phyloP scores from a whole-genome alignment of 1,284 basidiomycete genomes.

The Austroboletus niveus region DNA sequence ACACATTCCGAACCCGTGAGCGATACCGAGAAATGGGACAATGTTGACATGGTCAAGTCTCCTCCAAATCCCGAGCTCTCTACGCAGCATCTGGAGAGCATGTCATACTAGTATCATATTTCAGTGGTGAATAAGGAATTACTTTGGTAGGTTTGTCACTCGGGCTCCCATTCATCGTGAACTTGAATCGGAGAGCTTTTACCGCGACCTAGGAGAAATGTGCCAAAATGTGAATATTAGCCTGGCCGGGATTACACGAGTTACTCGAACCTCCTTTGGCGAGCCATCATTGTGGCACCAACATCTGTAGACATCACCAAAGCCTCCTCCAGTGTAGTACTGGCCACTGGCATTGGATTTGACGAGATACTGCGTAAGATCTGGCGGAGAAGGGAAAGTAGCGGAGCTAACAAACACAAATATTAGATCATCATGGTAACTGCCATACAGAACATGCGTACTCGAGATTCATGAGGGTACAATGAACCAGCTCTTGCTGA shows the following conservation, averaged over 20 bases:
- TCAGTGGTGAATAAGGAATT: not conserved
- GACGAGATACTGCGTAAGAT: conserved; percentile 5
- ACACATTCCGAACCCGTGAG: not conserved
- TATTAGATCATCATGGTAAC: too few relatives aligned
- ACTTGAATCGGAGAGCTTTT: conserved; percentile 7
- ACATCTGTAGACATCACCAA: conserved; percentile 8
- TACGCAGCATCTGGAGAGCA: conserved; percentile 1
- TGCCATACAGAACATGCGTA: too few relatives aligned
- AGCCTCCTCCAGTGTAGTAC: conserved; percentile 1
- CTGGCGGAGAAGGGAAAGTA: not conserved
- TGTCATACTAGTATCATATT: not conserved
- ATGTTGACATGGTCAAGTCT: not conserved
- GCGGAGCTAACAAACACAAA: not conserved
- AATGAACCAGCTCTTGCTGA: too few relatives aligned
- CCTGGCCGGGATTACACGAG: not conserved
- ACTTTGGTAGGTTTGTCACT: not conserved
- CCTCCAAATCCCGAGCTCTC: conserved; percentile 8
- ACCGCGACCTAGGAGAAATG: conserved; percentile 14
- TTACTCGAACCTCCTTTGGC: conserved; percentile 1
- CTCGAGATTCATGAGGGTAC: too few relatives aligned
- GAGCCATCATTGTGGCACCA: not conserved
- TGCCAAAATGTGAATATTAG: not conserved
- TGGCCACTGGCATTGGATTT: not conserved
- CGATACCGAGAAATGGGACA: not conserved
- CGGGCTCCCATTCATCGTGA: not conserved